phyloP scores from a whole-genome alignment of 768 basidiomycete genomes.

The Calocybe cyanea region DNA sequence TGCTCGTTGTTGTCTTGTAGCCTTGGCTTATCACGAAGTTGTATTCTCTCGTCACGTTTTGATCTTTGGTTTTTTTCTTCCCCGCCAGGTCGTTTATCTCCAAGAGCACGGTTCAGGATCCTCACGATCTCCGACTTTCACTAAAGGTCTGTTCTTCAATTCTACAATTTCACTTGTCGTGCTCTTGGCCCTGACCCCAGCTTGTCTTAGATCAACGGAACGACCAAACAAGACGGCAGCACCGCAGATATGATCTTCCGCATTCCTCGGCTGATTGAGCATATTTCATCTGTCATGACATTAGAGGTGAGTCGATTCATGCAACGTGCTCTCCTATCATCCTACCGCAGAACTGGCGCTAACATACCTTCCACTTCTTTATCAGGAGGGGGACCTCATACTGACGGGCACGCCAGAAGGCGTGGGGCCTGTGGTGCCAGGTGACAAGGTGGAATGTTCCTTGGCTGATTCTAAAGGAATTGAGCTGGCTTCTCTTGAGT shows the following conservation, averaged over 20 bases:
- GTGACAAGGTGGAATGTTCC: constrained; percentile 76
- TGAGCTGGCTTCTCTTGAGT: constrained; percentile 58
- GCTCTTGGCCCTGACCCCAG: not conserved
- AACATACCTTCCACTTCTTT: not conserved
- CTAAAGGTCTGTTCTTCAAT: constrained; percentile 52
- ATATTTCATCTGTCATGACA: constrained; percentile 94
- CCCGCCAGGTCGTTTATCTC: constrained; percentile 72
- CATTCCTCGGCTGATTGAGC: constrained; percentile 84
- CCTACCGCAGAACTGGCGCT: not conserved
- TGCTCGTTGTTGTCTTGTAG: not conserved
- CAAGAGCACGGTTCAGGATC: constrained; percentile 61
- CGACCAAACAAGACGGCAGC: constrained; percentile 77
- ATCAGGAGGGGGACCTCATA: constrained; percentile 86
- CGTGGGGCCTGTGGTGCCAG: constrained; percentile 72
- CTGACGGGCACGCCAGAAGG: constrained; percentile 92
- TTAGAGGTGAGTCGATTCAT: constrained; percentile 61
- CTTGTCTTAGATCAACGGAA: constrained; percentile 73
- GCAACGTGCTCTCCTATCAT: not conserved
- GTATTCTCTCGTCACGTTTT: not conserved
- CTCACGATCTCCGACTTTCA: constrained; percentile 71
- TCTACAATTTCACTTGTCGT: not conserved
- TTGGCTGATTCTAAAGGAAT: constrained; percentile 54
- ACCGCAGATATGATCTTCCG: constrained; percentile 91
- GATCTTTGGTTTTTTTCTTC: constrained; percentile 1
- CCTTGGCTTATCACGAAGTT: not conserved